Conservation (phyloP, 1,139 yeast species). For the Kurtzmaniella quercitrusa region DNA sequence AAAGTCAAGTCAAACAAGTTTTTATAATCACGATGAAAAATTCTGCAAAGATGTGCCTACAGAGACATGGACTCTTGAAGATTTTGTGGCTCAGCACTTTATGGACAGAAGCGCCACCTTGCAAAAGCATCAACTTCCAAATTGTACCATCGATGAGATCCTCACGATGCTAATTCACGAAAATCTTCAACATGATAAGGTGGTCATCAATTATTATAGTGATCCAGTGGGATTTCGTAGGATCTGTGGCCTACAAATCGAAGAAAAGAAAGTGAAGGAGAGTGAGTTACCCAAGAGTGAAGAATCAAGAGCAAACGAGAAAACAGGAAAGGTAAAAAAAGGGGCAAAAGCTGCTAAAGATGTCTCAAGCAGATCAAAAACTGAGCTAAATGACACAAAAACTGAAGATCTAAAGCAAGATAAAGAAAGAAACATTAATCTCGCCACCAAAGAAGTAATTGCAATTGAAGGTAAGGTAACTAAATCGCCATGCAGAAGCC, state of each 20-base stretch:
- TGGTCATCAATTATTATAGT: conserved; percentile 65
- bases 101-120: conserved; percentile 17
- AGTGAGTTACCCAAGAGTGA: conserved; percentile 17
- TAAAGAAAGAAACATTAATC: neutral
- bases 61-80: conserved; percentile 25
- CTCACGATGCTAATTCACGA: conserved; percentile 53
- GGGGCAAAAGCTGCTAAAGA: neutral
- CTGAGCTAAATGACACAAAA: neutral
- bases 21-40: neutral
- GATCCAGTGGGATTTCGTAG: conserved; percentile 40
- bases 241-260: conserved; percentile 43
- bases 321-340: neutral
- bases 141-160: conserved; percentile 37
- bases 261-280: conserved; percentile 11
- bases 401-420: neutral
- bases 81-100: conserved; percentile 21
- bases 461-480: neutral
- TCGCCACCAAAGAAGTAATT: no score
- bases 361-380: neutral
- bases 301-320: neutral
- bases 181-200: conserved; percentile 72
- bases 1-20: no score
- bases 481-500: neutral
- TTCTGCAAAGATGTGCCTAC: neutral
- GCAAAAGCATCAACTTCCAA: conserved; percentile 24